Evolutionary conservation across 768 basidiomycete species (phyloP).

Genomic region (Clitopilus hobsonii): DNA sequence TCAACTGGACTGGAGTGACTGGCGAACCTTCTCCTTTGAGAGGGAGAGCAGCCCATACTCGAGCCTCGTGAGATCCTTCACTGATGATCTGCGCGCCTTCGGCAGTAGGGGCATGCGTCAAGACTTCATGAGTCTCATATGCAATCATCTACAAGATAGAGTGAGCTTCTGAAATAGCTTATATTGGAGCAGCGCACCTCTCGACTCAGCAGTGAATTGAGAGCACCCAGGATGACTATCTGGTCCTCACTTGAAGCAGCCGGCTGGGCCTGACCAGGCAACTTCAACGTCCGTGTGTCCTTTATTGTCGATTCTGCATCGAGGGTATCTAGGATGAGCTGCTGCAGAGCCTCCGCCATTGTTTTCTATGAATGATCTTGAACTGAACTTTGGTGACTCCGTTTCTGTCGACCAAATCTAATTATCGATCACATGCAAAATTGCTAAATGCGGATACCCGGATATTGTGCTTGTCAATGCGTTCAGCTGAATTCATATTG

Average conservation of each 20-base stretch:
- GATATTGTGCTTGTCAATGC: neutral
- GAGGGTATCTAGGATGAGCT: constrained; percentile 73
- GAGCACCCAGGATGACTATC: constrained; percentile 78
- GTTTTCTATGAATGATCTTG: constrained; percentile 4
- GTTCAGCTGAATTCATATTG: constrained; percentile 18
- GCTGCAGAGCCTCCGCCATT: constrained; percentile 79
- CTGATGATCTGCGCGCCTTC: constrained; percentile 80
- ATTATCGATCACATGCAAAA: constrained; percentile 11
- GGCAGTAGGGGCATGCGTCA: constrained; percentile 67
- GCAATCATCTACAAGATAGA: constrained; percentile 64
- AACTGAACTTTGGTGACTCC: constrained; percentile 5
- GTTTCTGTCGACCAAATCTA: constrained; percentile 8
- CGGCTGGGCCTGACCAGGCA: constrained; percentile 57
- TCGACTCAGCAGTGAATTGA: constrained; percentile 85
- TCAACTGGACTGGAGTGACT: constrained; percentile 62
- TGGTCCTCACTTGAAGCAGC: constrained; percentile 74
- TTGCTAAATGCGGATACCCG: neutral
- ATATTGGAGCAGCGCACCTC: constrained; percentile 49
- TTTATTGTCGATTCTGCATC: constrained; percentile 48
- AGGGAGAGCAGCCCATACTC: constrained; percentile 86
- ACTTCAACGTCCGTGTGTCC: constrained; percentile 63
- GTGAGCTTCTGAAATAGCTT: constrained; percentile 4
- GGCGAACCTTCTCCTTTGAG: constrained; percentile 64
- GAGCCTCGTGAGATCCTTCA: constrained; percentile 90
- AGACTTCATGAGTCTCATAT: constrained; percentile 73